A percentile compares a stretch with the other conserved stretches of the same genome.
Conservation (phyloP, 2,329 filamentous ascomycete species). For the Verticillium klebahnii region DNA sequence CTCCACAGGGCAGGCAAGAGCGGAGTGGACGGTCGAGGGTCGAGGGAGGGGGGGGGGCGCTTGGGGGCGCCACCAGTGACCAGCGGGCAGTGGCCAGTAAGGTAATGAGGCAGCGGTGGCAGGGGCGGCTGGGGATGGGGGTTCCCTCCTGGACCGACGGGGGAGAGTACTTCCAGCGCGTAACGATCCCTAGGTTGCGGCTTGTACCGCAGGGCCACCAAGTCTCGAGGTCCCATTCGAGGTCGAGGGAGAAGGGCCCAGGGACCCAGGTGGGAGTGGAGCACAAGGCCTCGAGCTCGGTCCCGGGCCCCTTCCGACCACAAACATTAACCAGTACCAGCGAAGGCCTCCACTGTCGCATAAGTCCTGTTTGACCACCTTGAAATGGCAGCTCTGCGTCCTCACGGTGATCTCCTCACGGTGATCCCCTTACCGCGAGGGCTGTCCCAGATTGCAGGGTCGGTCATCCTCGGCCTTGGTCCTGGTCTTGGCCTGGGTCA, state of each 20-base stretch:
- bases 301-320: neutral
- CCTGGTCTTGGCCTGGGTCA: neutral
- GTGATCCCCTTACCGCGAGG: neutral
- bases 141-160: neutral
- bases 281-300: neutral
- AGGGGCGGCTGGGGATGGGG: neutral
- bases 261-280: neutral
- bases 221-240: neutral
- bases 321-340: neutral
- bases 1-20: slow-evolving; percentile 1
- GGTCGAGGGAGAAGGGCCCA: neutral
- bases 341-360: neutral
- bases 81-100: neutral
- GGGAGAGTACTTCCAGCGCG: neutral
- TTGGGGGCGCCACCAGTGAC: neutral
- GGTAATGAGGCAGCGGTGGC: neutral
- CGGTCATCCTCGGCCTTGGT: too few species aligned
- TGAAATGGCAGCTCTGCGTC: neutral
- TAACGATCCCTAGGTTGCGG: neutral
- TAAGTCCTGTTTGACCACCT: neutral
- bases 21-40: neutral
- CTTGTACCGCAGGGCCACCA: neutral
- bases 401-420: neutral
- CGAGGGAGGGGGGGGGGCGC: neutral
- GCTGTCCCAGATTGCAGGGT: neutral